These are phyloP conservation scores for Paramecium pentaurelia DNA, from an alignment of 73 alveolate genomes.

Conservation along the genomic window DNA sequence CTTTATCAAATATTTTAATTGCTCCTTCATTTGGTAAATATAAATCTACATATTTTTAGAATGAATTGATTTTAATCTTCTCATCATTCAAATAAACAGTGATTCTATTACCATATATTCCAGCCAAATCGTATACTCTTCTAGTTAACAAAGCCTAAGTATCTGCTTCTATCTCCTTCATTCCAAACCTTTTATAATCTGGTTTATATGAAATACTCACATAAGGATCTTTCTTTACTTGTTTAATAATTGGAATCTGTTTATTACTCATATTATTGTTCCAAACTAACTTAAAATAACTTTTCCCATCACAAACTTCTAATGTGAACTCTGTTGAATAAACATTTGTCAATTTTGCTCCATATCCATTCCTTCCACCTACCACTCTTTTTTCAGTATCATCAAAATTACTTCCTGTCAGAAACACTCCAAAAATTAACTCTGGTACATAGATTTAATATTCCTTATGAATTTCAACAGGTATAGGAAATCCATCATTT, in stretches of 20 bases:
- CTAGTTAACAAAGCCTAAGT: slow-evolving; percentile 80
- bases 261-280: slow-evolving; percentile 87
- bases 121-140: slow-evolving; percentile 99
- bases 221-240: slow-evolving; percentile 68
- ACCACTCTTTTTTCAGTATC: slow-evolving; percentile 96
- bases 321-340: slow-evolving; percentile 90
- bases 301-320: slow-evolving; percentile 85
- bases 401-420: slow-evolving; percentile 97
- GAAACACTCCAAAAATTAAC: slow-evolving; percentile 93
- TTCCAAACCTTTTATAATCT: slow-evolving; percentile 91
- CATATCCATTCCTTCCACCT: slow-evolving; percentile 99
- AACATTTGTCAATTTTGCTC: slow-evolving; percentile 99
- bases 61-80: slow-evolving; percentile 70
- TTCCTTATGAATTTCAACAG: slow-evolving; percentile 90
- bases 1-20: slow-evolving; percentile 67
- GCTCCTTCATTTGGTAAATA: slow-evolving; percentile 64
- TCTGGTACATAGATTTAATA: slow-evolving; percentile 96
- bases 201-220: slow-evolving; percentile 96
- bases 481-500: slow-evolving; percentile 97
- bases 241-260: slow-evolving; percentile 77
- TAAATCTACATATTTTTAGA: slow-evolving; percentile 78
- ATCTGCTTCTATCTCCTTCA: slow-evolving; percentile 94
- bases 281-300: slow-evolving; percentile 66
- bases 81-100: slow-evolving; percentile 87
- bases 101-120: slow-evolving; percentile 87